phyloP scores from a whole-genome alignment of 495 filamentous ascomycete species.

The Ascobolus immersus region DNA sequence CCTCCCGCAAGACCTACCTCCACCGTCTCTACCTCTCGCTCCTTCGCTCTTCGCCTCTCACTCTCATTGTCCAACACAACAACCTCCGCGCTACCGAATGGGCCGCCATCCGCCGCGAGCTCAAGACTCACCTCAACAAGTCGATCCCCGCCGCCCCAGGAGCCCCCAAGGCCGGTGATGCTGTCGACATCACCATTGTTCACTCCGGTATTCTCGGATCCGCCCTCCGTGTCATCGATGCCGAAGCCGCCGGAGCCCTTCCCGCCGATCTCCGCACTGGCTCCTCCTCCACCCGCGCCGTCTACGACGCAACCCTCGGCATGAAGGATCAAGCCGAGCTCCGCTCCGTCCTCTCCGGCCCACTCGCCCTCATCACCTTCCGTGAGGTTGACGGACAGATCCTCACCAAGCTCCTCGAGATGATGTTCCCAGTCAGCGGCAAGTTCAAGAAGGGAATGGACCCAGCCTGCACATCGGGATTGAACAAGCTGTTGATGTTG shows the following conservation, averaged over 20 bases:
- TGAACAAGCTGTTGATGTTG: constrained; percentile 66
- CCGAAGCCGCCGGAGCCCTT: constrained; percentile 19
- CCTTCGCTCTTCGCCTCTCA: constrained; percentile 63
- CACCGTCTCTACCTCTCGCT: constrained; percentile 81
- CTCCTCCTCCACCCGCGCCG: constrained; percentile 49
- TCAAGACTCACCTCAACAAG: constrained; percentile 40
- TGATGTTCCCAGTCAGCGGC: constrained; percentile 62
- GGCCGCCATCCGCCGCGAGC: constrained; percentile 61
- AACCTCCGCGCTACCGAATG: constrained; percentile 75
- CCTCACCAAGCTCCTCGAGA: constrained; percentile 46
- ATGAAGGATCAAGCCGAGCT: constrained; percentile 27
- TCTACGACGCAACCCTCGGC: constrained; percentile 30
- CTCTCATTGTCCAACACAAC: constrained; percentile 92
- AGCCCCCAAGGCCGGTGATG: constrained; percentile 17
- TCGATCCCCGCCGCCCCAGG: constrained; percentile 12
- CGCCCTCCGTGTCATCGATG: constrained; percentile 64
- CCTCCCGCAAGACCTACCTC: constrained; percentile 82
- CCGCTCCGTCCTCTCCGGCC: constrained; percentile 52
- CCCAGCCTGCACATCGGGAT: constrained; percentile 40
- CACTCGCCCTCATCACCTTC: constrained; percentile 54
- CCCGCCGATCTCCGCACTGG: constrained; percentile 38
- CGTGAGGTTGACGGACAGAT: constrained; percentile 61
- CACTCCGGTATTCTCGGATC: constrained; percentile 71
- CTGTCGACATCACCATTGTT: constrained; percentile 53
- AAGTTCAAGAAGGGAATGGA: constrained; percentile 60